Percentiles rank a stretch among this genome's conserved stretches.
Conservation (phyloP, 2,329 filamentous ascomycete species). For the Chrysoporthe deuterocubensis region DNA sequence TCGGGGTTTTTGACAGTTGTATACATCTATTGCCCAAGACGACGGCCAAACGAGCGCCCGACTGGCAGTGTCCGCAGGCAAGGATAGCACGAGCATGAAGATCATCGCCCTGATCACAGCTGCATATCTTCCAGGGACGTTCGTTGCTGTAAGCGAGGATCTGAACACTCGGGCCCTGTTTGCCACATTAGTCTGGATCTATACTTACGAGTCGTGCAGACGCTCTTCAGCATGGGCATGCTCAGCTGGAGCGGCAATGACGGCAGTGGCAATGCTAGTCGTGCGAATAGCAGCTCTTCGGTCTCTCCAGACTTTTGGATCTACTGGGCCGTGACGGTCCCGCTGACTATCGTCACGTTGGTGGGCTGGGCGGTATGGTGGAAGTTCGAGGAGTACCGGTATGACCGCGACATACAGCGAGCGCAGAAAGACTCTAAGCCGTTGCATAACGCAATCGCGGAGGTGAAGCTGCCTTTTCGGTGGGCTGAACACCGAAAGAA, state of each 20-base stretch:
- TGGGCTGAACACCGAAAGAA: not conserved
- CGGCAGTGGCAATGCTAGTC: not conserved
- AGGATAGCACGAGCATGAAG: constrained; percentile 15
- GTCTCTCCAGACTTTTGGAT: constrained; percentile 10
- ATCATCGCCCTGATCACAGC: constrained; percentile 13
- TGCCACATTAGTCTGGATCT: not conserved
- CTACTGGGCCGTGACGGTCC: constrained; percentile 11
- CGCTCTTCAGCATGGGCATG: constrained; percentile 16
- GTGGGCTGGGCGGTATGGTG: constrained; percentile 11
- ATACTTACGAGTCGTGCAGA: not conserved
- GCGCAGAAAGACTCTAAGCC: not conserved
- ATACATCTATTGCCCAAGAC: constrained; percentile 12
- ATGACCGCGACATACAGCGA: constrained; percentile 6
- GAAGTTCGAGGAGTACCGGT: constrained; percentile 13
- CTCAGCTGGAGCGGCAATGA: not conserved
- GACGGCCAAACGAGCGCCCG: constrained; percentile 12
- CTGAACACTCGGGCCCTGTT: not conserved
- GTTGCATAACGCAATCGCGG: not conserved
- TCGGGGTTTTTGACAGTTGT: not conserved
- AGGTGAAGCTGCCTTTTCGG: not conserved
- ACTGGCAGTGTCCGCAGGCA: constrained; percentile 3
- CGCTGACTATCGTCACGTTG: constrained; percentile 7
- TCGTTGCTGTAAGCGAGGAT: not conserved
- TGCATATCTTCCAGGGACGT: constrained; percentile 9
- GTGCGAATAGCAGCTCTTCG: not conserved